Evolutionary conservation across 371 early-diverging fungal species (phyloP), one percentile per base, ranked within the genome.

Genomic region (Conidiobolus incongruus): DNA sequence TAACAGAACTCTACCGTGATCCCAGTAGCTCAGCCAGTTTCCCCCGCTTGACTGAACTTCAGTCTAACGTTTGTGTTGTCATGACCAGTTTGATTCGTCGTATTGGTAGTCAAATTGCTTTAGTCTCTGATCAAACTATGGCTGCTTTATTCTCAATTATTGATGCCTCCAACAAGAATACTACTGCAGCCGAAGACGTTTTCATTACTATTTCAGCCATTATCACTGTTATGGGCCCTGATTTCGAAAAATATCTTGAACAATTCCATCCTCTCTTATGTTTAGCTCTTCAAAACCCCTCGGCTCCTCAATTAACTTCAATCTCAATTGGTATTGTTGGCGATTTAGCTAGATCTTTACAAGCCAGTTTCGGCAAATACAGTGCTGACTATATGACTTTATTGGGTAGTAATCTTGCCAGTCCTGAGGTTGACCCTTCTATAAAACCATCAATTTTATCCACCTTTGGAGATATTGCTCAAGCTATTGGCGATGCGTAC

Each of bases 381-480:
- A 83, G 82, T 58, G 68, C 75, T 45, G 61, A 67, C 21, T 74
- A 89, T 48, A 93, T 95, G 89, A 66, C 68, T 31, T 54, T 77
- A n/a, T 53, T 95, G 47, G 63, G 85, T 37, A 59, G 72, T 28
- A 72, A 77, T 55, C 60, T 92, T 35, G 72, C 77, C 56, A 76
- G 66, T 37, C 74, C 78, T 17, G 65, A 68, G 12, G 61, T 90
- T 40, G 76, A 84, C 54, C 75, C 81, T 38, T 68, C 66, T 33
- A 83, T 95, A 15, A 91, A 93, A 65, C 89, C 95, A 1, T 68
- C 79, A 15, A 89, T 91, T 45, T 70, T 99, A 11, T 79, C 91
- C 1, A 78, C 81, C 60, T 88, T 98, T 65, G 98, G 97, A 38
- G 99, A 98, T 62, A 80, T 99, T 52, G 91, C 97, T 1, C 59